phyloP scores from a whole-genome alignment of 495 filamentous ascomycete genomes.

The Letharia columbiana region DNA sequence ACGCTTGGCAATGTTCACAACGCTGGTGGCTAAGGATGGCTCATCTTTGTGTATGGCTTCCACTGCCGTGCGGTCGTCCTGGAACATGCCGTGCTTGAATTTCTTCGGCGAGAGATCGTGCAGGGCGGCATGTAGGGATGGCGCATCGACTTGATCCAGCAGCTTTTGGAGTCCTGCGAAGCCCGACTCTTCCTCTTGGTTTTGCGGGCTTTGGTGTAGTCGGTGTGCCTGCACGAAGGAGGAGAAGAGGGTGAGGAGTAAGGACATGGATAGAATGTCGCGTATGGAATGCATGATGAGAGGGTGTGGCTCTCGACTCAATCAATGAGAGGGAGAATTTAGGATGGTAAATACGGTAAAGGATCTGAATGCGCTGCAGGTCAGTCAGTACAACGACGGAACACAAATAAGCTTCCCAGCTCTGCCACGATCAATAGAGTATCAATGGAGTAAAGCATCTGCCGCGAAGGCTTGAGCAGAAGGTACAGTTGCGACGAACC shows the following conservation, averaged over 20 bases:
- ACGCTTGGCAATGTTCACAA: conserved; percentile 37
- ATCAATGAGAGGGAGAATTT: background rate
- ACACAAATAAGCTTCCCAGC: background rate
- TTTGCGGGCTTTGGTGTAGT: conserved; percentile 2
- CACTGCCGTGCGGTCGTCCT: conserved; percentile 38
- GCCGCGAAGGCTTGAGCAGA: background rate
- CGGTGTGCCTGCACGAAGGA: conserved; percentile 7
- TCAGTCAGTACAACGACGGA: background rate
- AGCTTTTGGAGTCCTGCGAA: conserved; percentile 31
- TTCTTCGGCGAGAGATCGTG: conserved; percentile 39
- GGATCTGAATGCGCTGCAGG: conserved; percentile 5
- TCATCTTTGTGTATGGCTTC: conserved; percentile 43
- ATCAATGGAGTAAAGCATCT: background rate
- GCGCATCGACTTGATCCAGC: conserved; percentile 34
- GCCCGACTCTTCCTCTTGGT: conserved; percentile 15
- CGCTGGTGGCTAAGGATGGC: conserved; percentile 35
- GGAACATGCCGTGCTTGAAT: conserved; percentile 46
- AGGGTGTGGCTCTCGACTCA: background rate
- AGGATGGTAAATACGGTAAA: background rate
- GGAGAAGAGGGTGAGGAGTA: conserved; percentile 15
- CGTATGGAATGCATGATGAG: conserved; percentile 22
- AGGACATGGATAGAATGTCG: conserved; percentile 12
- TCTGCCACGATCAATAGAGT: background rate
- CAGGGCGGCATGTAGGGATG: conserved; percentile 41
- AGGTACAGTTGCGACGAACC: background rate